A percentile compares a stretch with the other conserved stretches of the same genome.
phyloP scores from a whole-genome alignment of 495 filamentous ascomycete genomes.

The Parathielavia hyrcaniae region DNA sequence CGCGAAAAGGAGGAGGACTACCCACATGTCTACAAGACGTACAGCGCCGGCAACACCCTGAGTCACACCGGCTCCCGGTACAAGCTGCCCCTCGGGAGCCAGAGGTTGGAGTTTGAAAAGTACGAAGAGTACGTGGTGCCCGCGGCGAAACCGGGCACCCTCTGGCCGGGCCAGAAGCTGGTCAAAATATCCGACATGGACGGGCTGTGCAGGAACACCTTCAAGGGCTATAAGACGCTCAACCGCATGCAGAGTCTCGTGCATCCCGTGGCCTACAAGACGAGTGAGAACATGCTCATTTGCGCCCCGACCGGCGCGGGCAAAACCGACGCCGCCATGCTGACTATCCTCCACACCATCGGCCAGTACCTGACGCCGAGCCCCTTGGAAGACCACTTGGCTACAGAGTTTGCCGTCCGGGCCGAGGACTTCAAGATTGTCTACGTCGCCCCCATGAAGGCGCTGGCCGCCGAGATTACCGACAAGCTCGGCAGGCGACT shows the following conservation, averaged over 20 bases:
- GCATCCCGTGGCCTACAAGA: slow-evolving; percentile 91
- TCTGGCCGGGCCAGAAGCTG: slow-evolving; percentile 64
- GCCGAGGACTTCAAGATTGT: slow-evolving; percentile 94
- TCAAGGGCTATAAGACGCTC: slow-evolving; percentile 84
- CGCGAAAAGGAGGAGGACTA: slow-evolving; percentile 61
- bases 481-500: slow-evolving; percentile 92
- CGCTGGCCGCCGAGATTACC: slow-evolving; percentile 90
- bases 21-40: slow-evolving; percentile 84
- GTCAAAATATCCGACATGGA: slow-evolving; percentile 78
- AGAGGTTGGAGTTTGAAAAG: slow-evolving; percentile 50
- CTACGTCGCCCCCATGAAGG: slow-evolving; percentile 98
- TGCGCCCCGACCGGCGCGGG: slow-evolving; percentile 96
- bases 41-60: slow-evolving; percentile 76
- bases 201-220: slow-evolving; percentile 82
- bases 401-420: slow-evolving; percentile 68
- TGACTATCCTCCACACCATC: slow-evolving; percentile 85
- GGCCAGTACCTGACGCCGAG: slow-evolving; percentile 75
- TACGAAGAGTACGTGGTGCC: slow-evolving; percentile 88
- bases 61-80: slow-evolving; percentile 71
- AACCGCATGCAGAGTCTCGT: slow-evolving; percentile 98
- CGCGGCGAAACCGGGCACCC: slow-evolving; percentile 67
- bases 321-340: slow-evolving; percentile 98
- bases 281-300: slow-evolving; percentile 96
- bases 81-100: slow-evolving; percentile 60
- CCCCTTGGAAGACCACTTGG: slow-evolving; percentile 65